Percentiles rank a stretch among this genome's conserved stretches.
Conservation (phyloP, 352 stramenopile genomes). For the Globisporangium nunn region DNA sequence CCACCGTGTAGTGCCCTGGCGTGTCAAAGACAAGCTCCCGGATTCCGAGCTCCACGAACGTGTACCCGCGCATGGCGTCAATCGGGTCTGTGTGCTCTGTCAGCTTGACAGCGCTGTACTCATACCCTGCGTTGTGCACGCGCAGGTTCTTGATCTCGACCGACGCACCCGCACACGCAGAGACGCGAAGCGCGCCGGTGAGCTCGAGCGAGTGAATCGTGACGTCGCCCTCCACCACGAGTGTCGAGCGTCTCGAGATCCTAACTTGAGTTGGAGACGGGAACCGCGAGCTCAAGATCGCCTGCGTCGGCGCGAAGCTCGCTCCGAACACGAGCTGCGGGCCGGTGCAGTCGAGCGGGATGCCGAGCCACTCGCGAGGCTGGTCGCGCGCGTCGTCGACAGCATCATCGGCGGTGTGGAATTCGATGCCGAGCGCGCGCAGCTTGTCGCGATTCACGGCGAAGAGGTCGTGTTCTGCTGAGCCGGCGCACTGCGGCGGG, state of each 20-base stretch:
- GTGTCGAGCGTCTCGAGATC: conserved; percentile 41
- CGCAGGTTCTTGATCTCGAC: conserved; percentile 34
- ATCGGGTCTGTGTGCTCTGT: conserved; percentile 21
- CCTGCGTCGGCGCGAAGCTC: conserved; percentile 28
- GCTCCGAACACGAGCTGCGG: conserved; percentile 42
- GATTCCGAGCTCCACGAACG: conserved; percentile 25
- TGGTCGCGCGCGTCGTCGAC: too few species aligned
- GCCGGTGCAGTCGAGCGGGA: conserved; percentile 33
- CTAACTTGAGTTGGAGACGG: conserved; percentile 17
- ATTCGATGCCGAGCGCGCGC: conserved; percentile 15
- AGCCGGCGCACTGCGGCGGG: conserved; percentile 55
- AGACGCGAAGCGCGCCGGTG: conserved; percentile 45
- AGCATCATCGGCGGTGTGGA: not conserved
- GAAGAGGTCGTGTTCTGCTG: conserved; percentile 61
- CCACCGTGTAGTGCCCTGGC: conserved; percentile 40
- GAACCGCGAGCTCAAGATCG: conserved; percentile 25
- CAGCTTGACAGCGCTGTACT: conserved; percentile 23
- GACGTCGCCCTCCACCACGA: conserved; percentile 46
- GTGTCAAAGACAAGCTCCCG: conserved; percentile 38
- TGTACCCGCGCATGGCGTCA: conserved; percentile 53
- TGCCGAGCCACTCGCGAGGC: conserved; percentile 32
- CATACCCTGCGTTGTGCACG: conserved; percentile 42
- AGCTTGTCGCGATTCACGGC: conserved; percentile 39
- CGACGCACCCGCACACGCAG: conserved; percentile 29
- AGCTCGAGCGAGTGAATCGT: conserved; percentile 32